Conservation (phyloP, 352 stramenopile genomes). For the Globisporangium irregulare region DNA sequence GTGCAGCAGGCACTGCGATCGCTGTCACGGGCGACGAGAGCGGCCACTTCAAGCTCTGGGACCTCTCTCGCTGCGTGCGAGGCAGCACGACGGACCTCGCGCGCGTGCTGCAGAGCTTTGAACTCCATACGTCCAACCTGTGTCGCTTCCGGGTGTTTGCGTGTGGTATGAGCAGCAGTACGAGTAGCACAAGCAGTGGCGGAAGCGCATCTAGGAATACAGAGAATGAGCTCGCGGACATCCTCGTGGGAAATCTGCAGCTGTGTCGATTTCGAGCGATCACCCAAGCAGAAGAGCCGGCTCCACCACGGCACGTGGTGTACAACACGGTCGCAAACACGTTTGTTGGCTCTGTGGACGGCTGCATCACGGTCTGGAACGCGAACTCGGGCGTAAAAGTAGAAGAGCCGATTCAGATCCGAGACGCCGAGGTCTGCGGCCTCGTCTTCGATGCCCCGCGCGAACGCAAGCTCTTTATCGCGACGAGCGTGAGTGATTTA, state of each 20-base stretch:
- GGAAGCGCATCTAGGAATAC: slow-evolving; percentile 1
- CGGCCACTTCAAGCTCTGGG: slow-evolving; percentile 80
- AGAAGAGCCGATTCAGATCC: slow-evolving; percentile 45
- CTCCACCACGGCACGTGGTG: slow-evolving; percentile 39
- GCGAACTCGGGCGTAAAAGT: slow-evolving; percentile 59
- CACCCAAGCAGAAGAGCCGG: slow-evolving; percentile 29
- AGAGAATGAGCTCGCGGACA: slow-evolving; percentile 36
- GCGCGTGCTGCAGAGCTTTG: slow-evolving; percentile 43
- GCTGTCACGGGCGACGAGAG: slow-evolving; percentile 68
- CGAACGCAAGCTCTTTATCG: slow-evolving; percentile 65
- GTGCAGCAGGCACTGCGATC: slow-evolving; percentile 7
- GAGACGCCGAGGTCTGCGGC: slow-evolving; percentile 52
- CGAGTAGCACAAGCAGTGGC: neutral
- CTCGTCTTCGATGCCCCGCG: slow-evolving; percentile 58
- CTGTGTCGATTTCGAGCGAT: slow-evolving; percentile 53
- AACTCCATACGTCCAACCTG: slow-evolving; percentile 38
- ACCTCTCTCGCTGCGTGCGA: slow-evolving; percentile 53
- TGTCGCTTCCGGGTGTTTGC: slow-evolving; percentile 50
- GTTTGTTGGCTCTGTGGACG: slow-evolving; percentile 56
- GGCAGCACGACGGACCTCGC: slow-evolving; percentile 34
- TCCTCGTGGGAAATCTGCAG: slow-evolving; percentile 51
- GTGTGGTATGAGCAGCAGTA: slow-evolving; percentile 12
- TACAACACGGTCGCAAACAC: slow-evolving; percentile 63
- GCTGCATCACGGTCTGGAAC: slow-evolving; percentile 64
- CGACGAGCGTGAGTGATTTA: slow-evolving; percentile 48